Percentiles rank a stretch among this genome's conserved stretches.
Evolutionary conservation across 768 basidiomycete species (phyloP).

Genomic region (Boletus patriciae): DNA sequence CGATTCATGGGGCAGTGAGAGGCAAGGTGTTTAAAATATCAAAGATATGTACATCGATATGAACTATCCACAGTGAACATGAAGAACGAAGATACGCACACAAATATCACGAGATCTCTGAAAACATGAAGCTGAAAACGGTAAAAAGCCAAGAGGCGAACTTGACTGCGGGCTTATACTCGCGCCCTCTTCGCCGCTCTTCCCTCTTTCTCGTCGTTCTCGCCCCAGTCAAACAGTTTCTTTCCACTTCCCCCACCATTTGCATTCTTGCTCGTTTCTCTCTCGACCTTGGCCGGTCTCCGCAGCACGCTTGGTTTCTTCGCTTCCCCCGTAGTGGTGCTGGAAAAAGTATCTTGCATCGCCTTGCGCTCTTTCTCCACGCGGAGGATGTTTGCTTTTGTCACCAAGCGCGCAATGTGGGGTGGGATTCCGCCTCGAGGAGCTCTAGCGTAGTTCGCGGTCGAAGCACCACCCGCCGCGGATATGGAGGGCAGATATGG

Average conservation of each 20-base stretch:
- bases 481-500: not conserved
- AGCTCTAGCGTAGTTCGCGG: slow-evolving; percentile 14
- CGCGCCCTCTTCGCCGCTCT: slow-evolving; percentile 18
- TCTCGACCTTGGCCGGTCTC: not conserved
- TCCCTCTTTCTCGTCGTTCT: slow-evolving; percentile 66
- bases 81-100: slow-evolving; percentile 16
- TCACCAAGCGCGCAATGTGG: slow-evolving; percentile 31
- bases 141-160: not conserved
- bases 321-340: not conserved
- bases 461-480: not conserved
- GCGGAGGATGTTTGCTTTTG: slow-evolving; percentile 27
- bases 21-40: not conserved
- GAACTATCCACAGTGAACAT: not conserved
- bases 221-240: slow-evolving; percentile 61
- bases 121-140: slow-evolving; percentile 13
- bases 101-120: not conserved
- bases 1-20: not conserved
- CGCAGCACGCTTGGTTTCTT: slow-evolving; percentile 33
- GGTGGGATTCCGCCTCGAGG: slow-evolving; percentile 35
- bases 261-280: not conserved
- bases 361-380: slow-evolving; percentile 26
- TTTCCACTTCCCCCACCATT: not conserved
- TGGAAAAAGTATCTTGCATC: slow-evolving; percentile 15
- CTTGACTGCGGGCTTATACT: slow-evolving; percentile 1
- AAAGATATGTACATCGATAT: not conserved